Conservation (phyloP, 2,329 filamentous ascomycete species). For the Cladosporium sp. region DNA sequence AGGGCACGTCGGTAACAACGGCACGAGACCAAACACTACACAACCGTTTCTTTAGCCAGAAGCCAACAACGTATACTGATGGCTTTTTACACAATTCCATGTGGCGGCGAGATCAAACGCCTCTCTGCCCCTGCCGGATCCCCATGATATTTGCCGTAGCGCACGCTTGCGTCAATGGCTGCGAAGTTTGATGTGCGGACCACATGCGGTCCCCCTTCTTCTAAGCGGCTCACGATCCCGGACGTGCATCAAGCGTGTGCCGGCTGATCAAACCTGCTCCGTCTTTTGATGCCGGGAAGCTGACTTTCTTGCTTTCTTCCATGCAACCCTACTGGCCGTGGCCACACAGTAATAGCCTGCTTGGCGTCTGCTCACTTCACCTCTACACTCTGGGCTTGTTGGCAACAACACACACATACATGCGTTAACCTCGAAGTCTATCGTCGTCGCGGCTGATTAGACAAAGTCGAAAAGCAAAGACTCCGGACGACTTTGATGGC, state of each 20-base stretch:
- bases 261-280: constrained; percentile 1
- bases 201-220: background rate
- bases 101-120: background rate
- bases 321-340: background rate
- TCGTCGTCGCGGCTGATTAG: background rate
- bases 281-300: background rate
- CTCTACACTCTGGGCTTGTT: background rate
- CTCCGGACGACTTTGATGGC: background rate
- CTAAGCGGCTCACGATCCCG: background rate
- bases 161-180: constrained; percentile 6
- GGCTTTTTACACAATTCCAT: constrained; percentile 1
- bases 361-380: constrained; percentile 12
- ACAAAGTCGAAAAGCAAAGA: background rate
- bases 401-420: background rate
- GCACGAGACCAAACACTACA: background rate
- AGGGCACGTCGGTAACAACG: background rate
- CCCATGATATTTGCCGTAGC: constrained; percentile 11
- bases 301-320: background rate
- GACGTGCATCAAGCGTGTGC: background rate
- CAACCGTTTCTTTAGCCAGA: background rate
- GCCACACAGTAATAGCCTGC: background rate
- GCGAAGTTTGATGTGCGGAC: background rate
- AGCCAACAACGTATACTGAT: background rate
- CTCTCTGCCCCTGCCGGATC: constrained; percentile 7
- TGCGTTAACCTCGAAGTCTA: background rate